A percentile compares a stretch with the other conserved stretches of the same genome.
phyloP scores from a whole-genome alignment of 805 yeast genomes.

The Yamadazyma ubonensis region DNA sequence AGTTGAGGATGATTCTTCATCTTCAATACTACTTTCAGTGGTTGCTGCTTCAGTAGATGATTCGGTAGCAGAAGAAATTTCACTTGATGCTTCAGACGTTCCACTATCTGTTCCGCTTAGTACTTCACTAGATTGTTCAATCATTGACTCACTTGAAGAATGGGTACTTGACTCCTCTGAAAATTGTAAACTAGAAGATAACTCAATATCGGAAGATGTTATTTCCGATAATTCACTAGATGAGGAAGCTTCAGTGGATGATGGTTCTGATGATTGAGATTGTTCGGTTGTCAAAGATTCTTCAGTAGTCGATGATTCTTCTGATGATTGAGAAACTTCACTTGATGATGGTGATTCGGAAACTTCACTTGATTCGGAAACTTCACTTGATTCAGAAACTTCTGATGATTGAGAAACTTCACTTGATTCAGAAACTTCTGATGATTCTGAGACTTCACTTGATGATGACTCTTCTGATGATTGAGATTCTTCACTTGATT shows the following conservation, averaged over 20 bases:
- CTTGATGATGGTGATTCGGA: neutral
- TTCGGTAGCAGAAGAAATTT: too few species aligned
- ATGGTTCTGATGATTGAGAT: neutral
- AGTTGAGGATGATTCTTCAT: too few species aligned
- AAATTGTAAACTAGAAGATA: neutral
- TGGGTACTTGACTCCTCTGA: too few species aligned
- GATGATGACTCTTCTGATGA: neutral
- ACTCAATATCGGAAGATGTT: neutral
- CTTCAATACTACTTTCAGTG: too few species aligned
- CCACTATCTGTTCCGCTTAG: too few species aligned
- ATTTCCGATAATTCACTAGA: neutral
- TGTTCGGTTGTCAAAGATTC: neutral
- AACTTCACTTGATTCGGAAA: neutral
- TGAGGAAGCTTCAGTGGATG: neutral
- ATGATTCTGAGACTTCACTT: neutral
- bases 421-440: neutral
- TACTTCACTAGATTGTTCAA: too few species aligned
- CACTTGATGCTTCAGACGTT: too few species aligned
- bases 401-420: neutral
- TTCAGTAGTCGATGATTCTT: neutral
- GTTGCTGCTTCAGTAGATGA: too few species aligned
- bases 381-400: neutral
- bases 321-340: too few species aligned
- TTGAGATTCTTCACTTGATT: neutral
- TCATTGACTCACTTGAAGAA: too few species aligned